These are phyloP conservation scores for Hanseniaspora guilliermondii DNA, from an alignment of 805 yeast genomes.

Conservation along the genomic window DNA sequence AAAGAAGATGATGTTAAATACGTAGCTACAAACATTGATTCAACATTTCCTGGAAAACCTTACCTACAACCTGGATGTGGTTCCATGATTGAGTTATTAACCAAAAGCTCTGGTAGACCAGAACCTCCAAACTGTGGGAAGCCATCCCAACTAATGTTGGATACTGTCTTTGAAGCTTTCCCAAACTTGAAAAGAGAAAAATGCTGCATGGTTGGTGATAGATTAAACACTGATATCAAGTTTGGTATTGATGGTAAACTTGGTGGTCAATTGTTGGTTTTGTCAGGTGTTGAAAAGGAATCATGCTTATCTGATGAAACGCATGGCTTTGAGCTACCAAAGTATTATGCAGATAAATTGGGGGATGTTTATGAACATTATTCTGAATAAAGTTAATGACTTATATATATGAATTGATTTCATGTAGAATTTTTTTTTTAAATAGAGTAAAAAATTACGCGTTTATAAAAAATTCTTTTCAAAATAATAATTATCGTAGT, in stretches of 20 bases:
- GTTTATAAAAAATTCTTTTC: background rate
- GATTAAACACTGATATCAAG: constrained; percentile 87
- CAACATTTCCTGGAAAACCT: constrained; percentile 87
- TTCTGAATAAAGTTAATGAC: background rate
- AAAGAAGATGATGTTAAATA: constrained; percentile 39
- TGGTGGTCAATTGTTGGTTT: constrained; percentile 66
- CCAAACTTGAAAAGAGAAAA: constrained; percentile 42
- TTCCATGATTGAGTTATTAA: constrained; percentile 65
- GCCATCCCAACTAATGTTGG: constrained; percentile 82
- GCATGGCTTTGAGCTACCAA: constrained; percentile 38
- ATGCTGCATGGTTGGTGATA: constrained; percentile 89
- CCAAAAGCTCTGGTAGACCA: constrained; percentile 57
- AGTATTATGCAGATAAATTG: constrained; percentile 53
- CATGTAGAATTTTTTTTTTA: background rate
- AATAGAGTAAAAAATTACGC: background rate
- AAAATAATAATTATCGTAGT: too few species aligned
- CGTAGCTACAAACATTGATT: constrained; percentile 88
- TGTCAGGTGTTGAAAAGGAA: constrained; percentile 83
- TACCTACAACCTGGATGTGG: constrained; percentile 90
- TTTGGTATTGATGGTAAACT: constrained; percentile 83
- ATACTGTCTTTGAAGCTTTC: constrained; percentile 61
- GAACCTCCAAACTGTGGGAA: constrained; percentile 86
- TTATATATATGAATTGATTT: background rate
- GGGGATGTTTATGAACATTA: constrained; percentile 57
- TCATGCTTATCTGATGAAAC: constrained; percentile 37